These are phyloP conservation scores for Mitragyna speciosa DNA, from an alignment of 257 asterid genomes.

Conservation along the genomic window DNA sequence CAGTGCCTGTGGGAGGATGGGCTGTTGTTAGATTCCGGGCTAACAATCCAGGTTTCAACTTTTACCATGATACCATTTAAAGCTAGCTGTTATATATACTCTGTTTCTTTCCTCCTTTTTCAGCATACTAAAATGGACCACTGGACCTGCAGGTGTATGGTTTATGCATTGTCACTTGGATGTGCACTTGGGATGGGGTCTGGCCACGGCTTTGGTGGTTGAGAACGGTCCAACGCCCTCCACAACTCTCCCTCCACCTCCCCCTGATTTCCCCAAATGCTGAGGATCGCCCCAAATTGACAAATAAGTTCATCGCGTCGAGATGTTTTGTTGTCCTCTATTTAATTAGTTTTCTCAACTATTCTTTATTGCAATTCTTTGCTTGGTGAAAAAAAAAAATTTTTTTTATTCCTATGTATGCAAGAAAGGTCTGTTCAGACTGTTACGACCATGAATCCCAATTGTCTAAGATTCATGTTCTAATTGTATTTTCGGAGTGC, in stretches of 20 bases:
- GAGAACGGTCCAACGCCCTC: conserved; percentile 67
- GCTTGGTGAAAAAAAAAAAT: too few species aligned
- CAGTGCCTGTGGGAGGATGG: conserved; percentile 35
- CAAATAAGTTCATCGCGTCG: background rate
- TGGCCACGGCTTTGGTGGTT: conserved; percentile 56
- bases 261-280: conserved; percentile 66
- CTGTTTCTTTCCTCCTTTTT: too few species aligned
- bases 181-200: conserved; percentile 74
- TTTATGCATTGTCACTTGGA: conserved; percentile 81
- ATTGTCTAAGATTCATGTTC: background rate
- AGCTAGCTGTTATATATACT: too few species aligned
- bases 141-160: conserved; percentile 52
- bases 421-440: background rate
- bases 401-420: too few species aligned
- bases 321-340: too few species aligned
- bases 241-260: conserved; percentile 68
- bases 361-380: background rate
- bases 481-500: background rate
- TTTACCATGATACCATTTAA: too few species aligned
- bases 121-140: too few species aligned
- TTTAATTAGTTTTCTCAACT: background rate
- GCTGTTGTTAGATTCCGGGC: conserved; percentile 30
- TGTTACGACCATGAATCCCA: background rate
- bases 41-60: conserved; percentile 28
- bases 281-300: background rate